phyloP scores from a whole-genome alignment of 2,329 filamentous ascomycete species.

The Botrytis byssoidea region DNA sequence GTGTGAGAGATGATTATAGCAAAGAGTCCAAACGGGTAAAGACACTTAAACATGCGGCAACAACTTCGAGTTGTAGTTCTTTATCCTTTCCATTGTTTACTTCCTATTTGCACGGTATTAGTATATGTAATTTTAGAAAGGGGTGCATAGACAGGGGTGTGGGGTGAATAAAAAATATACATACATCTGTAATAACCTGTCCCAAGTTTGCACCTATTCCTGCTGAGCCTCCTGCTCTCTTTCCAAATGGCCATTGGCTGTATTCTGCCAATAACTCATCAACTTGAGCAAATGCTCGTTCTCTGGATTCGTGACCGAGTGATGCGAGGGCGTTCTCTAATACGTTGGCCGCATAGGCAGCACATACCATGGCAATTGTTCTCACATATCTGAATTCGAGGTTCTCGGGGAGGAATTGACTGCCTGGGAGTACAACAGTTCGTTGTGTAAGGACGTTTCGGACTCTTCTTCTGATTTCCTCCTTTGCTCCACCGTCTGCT shows the following conservation, averaged over 20 bases:
- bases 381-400: constrained; percentile 91
- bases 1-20: constrained; percentile 51
- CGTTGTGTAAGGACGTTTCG: constrained; percentile 90
- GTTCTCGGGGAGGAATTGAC: constrained; percentile 88
- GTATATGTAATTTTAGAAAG: constrained; percentile 13
- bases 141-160: not conserved
- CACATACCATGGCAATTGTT: constrained; percentile 95
- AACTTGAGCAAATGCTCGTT: constrained; percentile 93
- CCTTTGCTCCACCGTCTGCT: constrained; percentile 93
- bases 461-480: constrained; percentile 91
- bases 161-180: constrained; percentile 32
- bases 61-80: constrained; percentile 91
- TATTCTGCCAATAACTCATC: constrained; percentile 95
- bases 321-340: constrained; percentile 96
- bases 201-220: constrained; percentile 92
- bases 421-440: constrained; percentile 83
- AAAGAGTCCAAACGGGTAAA: constrained; percentile 97
- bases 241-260: constrained; percentile 94
- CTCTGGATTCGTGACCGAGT: constrained; percentile 88
- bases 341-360: constrained; percentile 95
- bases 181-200: constrained; percentile 74
- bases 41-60: constrained; percentile 93
- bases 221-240: constrained; percentile 68
- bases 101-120: constrained; percentile 51
- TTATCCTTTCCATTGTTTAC: constrained; percentile 84